Evolutionary conservation across 176 grass and related monocot genomes (phyloP).

Genomic region (Urochloa ruziziensis): DNA sequence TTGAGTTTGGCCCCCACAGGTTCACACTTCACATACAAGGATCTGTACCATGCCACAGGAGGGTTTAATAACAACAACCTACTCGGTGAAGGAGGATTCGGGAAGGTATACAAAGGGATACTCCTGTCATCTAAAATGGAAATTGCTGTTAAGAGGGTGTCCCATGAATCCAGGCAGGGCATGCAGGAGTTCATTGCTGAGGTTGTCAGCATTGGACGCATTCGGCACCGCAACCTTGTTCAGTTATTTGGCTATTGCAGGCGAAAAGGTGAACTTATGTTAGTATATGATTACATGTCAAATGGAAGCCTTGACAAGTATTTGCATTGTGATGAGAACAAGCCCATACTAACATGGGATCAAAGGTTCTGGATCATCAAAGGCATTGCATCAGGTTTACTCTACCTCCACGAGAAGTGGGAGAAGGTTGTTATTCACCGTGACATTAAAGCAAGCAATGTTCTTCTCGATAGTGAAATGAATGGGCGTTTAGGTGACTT

Average conservation of each 20-base stretch:
- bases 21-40: conserved; percentile 28
- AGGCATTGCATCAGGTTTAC: conserved; percentile 12
- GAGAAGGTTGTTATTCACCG: conserved; percentile 43
- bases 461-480: too few species aligned
- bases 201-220: too few species aligned
- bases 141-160: conserved; percentile 34
- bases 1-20: conserved; percentile 9
- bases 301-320: conserved; percentile 1
- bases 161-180: conserved; percentile 28
- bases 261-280: too few species aligned
- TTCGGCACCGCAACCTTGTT: too few species aligned
- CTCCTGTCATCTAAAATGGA: too few species aligned
- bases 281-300: neutral
- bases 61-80: too few species aligned
- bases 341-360: too few species aligned
- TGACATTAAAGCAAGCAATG: conserved; percentile 30
- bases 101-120: too few species aligned
- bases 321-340: neutral
- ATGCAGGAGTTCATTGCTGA: conserved; percentile 26
- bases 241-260: too few species aligned
- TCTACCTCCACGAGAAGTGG: conserved; percentile 42
- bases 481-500: too few species aligned
- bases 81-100: too few species aligned
- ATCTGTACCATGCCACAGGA: too few species aligned
- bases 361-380: conserved; percentile 24